Evolutionary conservation across 2,329 filamentous ascomycete genomes (phyloP), one percentile per base, ranked within the genome.

Genomic region (Fusarium devonianum): DNA sequence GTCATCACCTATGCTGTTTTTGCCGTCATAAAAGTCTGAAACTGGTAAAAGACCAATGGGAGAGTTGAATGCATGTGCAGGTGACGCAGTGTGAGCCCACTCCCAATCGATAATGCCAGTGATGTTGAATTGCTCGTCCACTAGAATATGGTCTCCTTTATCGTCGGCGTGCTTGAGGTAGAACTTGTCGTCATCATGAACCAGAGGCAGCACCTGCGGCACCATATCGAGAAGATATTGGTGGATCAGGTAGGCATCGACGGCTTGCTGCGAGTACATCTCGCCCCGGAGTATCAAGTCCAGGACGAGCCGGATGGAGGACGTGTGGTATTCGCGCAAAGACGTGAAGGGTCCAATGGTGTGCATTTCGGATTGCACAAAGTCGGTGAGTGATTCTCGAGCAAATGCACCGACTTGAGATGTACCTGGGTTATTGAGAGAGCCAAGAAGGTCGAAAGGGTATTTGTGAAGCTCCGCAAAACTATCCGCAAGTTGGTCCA

Each of bases 81-180:
- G 66, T 2, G 71, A 56, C 13, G 67, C 69, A 5, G 68, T 70
- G 21, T 70, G 54, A n/a, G 71, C 69, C 67, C 63, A 70, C 34
- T 71, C 66, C 71, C 70, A 80, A 53, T 80, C 76, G 41, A 80
- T 75, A 23, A 81, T 75, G 1, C 74, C 75, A 5, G 73, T 78
- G 23, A 81, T 72, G 47, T 77, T 75, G 49, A 68, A 75, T 6
- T 76, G 36, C 4, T 76, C 67, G 47, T 81, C 73, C 2, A 74
- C 71, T 1, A 81, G 64, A 11, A 81, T 71, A 36, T 80, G 75
- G 40, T 79, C 75, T 3, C 74, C 76, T 56, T 79, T 80, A 52
- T 80, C 76, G 47, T 67, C 66, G 36, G 55, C 56, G 30, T 69
- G 62, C 53, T 76, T 79, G 7, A 81, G 61, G 45, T 73, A 79